Evolutionary conservation across 2,329 filamentous ascomycete genomes (phyloP).

Genomic region (Sporothrix euskadiensis): DNA sequence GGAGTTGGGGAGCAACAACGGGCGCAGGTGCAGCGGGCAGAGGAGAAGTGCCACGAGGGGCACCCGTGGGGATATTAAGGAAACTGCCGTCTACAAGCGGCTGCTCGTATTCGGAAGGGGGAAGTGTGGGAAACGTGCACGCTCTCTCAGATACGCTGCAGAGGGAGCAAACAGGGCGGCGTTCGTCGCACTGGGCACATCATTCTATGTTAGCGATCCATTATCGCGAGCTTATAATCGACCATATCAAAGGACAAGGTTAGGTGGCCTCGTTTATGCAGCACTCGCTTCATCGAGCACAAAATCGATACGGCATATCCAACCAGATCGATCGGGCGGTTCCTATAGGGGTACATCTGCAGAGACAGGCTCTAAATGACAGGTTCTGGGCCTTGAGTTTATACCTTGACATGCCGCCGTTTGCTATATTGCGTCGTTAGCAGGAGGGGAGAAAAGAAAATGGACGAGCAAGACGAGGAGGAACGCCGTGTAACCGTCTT

Average conservation of each 20-base stretch:
- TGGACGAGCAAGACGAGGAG: not conserved
- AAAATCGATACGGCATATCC: too few relatives aligned
- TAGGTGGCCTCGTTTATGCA: not conserved
- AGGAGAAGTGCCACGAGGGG: not conserved
- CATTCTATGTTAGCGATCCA: not conserved
- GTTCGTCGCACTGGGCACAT: slow-evolving; percentile 37
- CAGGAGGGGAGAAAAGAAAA: not conserved
- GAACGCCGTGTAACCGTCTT: not conserved
- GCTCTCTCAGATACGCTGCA: slow-evolving; percentile 37
- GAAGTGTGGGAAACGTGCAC: slow-evolving; percentile 33
- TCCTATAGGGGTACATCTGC: not conserved
- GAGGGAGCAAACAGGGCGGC: slow-evolving; percentile 36
- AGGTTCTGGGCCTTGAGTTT: not conserved
- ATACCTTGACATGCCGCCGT: slow-evolving; percentile 40
- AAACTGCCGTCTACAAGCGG: not conserved
- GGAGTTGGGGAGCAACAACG: slow-evolving; percentile 8
- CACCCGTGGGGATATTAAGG: not conserved
- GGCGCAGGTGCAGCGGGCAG: not conserved
- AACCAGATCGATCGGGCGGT: not conserved
- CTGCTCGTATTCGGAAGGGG: slow-evolving; percentile 19
- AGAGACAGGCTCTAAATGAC: not conserved
- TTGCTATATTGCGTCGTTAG: slow-evolving; percentile 33
- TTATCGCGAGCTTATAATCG: not conserved
- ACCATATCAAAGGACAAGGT: too few relatives aligned
- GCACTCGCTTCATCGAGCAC: not conserved